Evolutionary conservation across 805 yeast genomes (phyloP).

Genomic region (Pichia rugopelliculosa): DNA sequence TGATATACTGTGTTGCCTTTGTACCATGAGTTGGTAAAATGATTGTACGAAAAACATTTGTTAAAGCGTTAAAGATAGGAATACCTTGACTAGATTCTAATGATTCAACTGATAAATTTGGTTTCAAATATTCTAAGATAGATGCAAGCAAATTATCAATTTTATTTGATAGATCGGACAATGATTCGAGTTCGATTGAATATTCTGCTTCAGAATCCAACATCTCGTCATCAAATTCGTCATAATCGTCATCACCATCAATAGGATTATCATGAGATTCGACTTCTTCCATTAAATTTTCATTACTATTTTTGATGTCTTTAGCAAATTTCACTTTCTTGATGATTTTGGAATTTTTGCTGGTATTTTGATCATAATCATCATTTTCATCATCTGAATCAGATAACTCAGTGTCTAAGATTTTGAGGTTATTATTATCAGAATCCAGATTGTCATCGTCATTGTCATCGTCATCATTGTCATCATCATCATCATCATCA

Average conservation of each 20-base stretch:
- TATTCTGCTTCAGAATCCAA: conserved; percentile 39
- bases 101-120: conserved; percentile 42
- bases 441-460: conserved; percentile 40
- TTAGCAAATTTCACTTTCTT: not conserved
- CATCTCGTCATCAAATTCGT: conserved; percentile 32
- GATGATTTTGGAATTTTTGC: not conserved
- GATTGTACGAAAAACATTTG: conserved; percentile 72
- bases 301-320: not conserved
- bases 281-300: conserved; percentile 10
- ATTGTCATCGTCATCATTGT: conserved; percentile 29
- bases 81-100: conserved; percentile 59
- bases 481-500: conserved; percentile 24
- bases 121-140: conserved; percentile 45
- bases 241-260: conserved; percentile 15
- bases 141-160: conserved; percentile 61
- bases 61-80: conserved; percentile 60
- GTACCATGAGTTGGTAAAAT: conserved; percentile 90
- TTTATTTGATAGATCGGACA: conserved; percentile 52
- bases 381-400: not conserved
- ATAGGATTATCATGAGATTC: conserved; percentile 1
- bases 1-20: conserved; percentile 73
- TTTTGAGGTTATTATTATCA: not conserved
- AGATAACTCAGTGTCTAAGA: not conserved
- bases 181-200: conserved; percentile 39
- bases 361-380: not conserved